Evolutionary conservation across 2,329 filamentous ascomycete genomes (phyloP).

Genomic region (Dactylellina haptotyla): DNA sequence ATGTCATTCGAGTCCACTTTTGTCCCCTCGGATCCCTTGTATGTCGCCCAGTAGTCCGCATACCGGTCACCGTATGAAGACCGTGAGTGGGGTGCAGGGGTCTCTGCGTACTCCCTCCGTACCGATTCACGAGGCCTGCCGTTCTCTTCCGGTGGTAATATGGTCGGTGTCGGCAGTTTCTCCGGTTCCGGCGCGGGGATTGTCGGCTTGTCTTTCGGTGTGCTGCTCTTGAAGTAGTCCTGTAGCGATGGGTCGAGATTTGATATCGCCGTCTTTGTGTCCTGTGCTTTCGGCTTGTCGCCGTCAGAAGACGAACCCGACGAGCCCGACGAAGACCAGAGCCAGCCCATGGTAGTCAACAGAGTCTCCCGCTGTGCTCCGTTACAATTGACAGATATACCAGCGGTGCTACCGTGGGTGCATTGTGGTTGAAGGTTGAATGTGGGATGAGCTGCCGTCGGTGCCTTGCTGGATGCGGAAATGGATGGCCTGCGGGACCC

Average conservation of each 20-base stretch:
- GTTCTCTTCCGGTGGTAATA: slow-evolving; percentile 52
- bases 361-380: not conserved
- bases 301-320: too few species aligned
- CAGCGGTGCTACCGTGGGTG: not conserved
- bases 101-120: slow-evolving; percentile 44
- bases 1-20: slow-evolving; percentile 78
- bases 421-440: slow-evolving; percentile 5
- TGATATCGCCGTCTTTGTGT: slow-evolving; percentile 72
- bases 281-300: slow-evolving; percentile 56
- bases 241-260: slow-evolving; percentile 84
- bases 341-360: slow-evolving; percentile 69
- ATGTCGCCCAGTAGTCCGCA: slow-evolving; percentile 92
- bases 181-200: slow-evolving; percentile 62
- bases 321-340: slow-evolving; percentile 65
- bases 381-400: not conserved
- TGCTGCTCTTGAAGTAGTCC: slow-evolving; percentile 86
- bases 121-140: slow-evolving; percentile 10
- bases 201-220: slow-evolving; percentile 65
- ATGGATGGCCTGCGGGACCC: not conserved
- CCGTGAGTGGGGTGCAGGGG: slow-evolving; percentile 45
- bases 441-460: slow-evolving; percentile 8
- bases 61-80: slow-evolving; percentile 72
- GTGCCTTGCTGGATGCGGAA: not conserved
- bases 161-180: slow-evolving; percentile 59
- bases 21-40: slow-evolving; percentile 68